Percentiles rank a stretch among this genome's conserved stretches.
Evolutionary conservation across 768 basidiomycete species (phyloP).

Genomic region (Serendipita indica): DNA sequence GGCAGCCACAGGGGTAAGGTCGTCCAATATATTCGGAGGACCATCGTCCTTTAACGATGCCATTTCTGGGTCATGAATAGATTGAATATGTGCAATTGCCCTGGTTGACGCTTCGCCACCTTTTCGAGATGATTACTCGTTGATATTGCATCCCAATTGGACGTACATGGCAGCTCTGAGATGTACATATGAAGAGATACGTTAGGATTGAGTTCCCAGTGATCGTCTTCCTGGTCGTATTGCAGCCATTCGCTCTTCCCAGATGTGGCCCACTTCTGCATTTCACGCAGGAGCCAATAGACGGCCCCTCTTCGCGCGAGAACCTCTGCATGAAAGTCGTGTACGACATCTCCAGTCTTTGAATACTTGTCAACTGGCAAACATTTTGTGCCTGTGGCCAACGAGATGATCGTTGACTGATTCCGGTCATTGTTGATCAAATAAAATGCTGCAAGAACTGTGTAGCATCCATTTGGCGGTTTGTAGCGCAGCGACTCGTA

Average conservation of each 20-base stretch:
- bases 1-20: constrained; percentile 29
- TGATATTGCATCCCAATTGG: constrained; percentile 10
- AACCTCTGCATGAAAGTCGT: constrained; percentile 87
- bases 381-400: constrained; percentile 79
- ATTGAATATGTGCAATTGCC: constrained; percentile 54
- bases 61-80: constrained; percentile 40
- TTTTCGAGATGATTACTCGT: constrained; percentile 21
- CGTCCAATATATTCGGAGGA: constrained; percentile 10
- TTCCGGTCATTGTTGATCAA: constrained; percentile 23
- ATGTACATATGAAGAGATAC: constrained; percentile 57
- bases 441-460: constrained; percentile 42
- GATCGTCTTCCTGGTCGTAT: constrained; percentile 22
- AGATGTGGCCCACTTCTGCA: constrained; percentile 20
- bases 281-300: constrained; percentile 69
- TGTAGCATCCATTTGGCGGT: constrained; percentile 26
- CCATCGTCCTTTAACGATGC: constrained; percentile 48
- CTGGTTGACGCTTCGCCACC: constrained; percentile 85
- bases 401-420: constrained; percentile 29
- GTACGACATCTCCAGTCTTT: constrained; percentile 56
- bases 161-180: constrained; percentile 48
- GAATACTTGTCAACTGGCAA: constrained; percentile 51
- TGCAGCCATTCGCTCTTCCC: constrained; percentile 32
- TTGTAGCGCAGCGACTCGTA: background rate
- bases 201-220: constrained; percentile 31
- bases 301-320: constrained; percentile 68